Evolutionary conservation across 2,329 filamentous ascomycete species (phyloP), one percentile per base, ranked within the genome.

Genomic region (Leptographium wingfieldii): DNA sequence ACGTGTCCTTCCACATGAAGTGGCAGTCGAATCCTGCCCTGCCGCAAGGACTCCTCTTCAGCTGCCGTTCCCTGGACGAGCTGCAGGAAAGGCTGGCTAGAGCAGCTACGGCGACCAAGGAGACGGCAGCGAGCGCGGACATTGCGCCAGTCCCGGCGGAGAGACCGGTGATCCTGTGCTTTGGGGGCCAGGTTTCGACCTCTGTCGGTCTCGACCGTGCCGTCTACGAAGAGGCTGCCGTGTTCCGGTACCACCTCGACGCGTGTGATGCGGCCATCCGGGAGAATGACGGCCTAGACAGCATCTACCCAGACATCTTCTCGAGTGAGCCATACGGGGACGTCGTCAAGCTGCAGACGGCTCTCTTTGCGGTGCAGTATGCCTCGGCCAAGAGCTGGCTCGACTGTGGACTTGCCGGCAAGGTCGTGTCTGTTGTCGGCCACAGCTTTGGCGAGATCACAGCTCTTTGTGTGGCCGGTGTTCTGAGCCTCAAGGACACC

Each of bases 381-480:
- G 61, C 73, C 1, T 69, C 56, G 11, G 71, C 72, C 0, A 64
- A 61, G 58, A 61, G 60, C 31, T 75, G 73, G 73, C 70, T 74
- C 0, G 71, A 73, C 55, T 68, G 64, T 14, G 73, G 74, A 1
- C 25, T 73, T 10, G 29, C 63, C 33, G 27, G 16, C 27, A 62
- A 63, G 1, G 49, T 35, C 1, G 67, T 67, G 1, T 29, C 56
- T 2, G 64, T 73, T 0, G 67, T 76, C 0, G 75, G 74, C 3
- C 73, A 77, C 61, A 73, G 70, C 61, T 73, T 76, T 29, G 76
- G 76, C 3, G 70, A 77, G 64, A 65, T 77, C 5, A 71, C 71
- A 0, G 73, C 73, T 0, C 65, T 75, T 0, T 73, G 71, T 58
- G 61, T 76, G 0, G 65, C 72, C 0, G 69, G 71, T 0, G 63